Conservation (phyloP, 495 filamentous ascomycete species). For the Filosporella fistucella region DNA sequence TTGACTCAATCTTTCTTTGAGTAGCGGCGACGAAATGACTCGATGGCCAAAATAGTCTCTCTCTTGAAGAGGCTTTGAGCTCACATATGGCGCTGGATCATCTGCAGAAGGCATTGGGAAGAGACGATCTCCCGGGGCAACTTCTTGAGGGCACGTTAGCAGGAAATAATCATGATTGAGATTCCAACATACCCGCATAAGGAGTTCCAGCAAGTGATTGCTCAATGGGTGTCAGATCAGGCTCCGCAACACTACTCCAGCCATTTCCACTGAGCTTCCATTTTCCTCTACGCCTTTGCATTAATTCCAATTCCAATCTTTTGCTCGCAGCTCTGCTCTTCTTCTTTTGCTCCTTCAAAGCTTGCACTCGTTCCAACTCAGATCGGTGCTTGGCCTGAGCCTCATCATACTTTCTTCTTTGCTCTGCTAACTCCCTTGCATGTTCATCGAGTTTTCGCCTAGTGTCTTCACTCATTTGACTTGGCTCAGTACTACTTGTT, state of each 20-base stretch:
- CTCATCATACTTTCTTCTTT: conserved; percentile 20
- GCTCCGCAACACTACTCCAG: conserved; percentile 46
- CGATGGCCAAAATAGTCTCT: conserved; percentile 33
- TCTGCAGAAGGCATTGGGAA: conserved; percentile 18
- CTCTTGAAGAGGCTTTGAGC: conserved; percentile 1
- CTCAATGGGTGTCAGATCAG: conserved; percentile 38
- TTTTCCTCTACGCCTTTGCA: conserved; percentile 29
- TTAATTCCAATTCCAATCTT: conserved; percentile 31
- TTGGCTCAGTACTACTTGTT: conserved; percentile 26
- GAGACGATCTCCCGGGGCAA: conserved; percentile 16
- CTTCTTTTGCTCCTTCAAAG: conserved; percentile 21
- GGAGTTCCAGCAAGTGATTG: conserved; percentile 33
- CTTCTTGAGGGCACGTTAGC: conserved; percentile 20
- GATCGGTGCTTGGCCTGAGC: conserved; percentile 29
- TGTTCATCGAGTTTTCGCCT: conserved; percentile 9
- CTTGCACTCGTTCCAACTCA: conserved; percentile 22
- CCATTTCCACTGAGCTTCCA: conserved; percentile 36
- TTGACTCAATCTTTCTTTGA: not conserved
- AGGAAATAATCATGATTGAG: conserved; percentile 17
- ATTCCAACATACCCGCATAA: conserved; percentile 27
- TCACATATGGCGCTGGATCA: conserved; percentile 18
- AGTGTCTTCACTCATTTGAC: conserved; percentile 17
- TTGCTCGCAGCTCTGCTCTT: conserved; percentile 29
- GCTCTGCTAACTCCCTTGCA: conserved; percentile 6
- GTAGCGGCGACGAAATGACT: conserved; percentile 13